Conservation (phyloP, 108 stramenopile genomes). For the Pelagomonas calceolata region DNA sequence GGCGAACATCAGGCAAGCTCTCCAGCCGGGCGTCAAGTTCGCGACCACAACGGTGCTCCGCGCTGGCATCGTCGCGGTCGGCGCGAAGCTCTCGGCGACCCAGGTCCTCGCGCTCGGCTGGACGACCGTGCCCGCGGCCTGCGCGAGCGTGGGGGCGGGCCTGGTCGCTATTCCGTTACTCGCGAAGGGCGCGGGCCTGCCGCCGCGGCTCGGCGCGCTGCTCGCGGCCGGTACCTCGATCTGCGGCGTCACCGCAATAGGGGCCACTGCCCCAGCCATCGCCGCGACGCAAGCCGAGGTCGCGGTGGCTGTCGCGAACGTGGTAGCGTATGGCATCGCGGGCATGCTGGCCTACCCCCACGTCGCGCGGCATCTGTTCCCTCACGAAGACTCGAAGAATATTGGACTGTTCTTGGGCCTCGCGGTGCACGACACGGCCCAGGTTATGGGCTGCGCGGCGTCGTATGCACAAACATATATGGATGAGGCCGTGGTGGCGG, state of each 20-base stretch:
- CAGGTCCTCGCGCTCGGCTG: constrained; percentile 39
- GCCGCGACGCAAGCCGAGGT: constrained; percentile 41
- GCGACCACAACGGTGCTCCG: constrained; percentile 47
- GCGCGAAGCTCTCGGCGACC: constrained; percentile 42
- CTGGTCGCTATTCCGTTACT: constrained; percentile 32
- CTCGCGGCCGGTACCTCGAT: constrained; percentile 48
- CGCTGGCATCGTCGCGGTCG: constrained; percentile 46
- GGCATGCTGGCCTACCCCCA: constrained; percentile 53
- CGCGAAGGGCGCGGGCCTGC: constrained; percentile 32
- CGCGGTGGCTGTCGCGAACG: constrained; percentile 51
- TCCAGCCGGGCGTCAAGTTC: constrained; percentile 40
- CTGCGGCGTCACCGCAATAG: constrained; percentile 57
- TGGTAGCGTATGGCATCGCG: constrained; percentile 47
- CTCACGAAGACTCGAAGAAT: constrained; percentile 24
- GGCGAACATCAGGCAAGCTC: not conserved
- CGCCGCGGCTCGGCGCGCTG: constrained; percentile 31
- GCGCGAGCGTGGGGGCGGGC: constrained; percentile 34
- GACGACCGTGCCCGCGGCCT: constrained; percentile 37
- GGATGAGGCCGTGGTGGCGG: constrained; percentile 40
- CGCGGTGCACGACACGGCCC: constrained; percentile 47
- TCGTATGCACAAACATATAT: constrained; percentile 38
- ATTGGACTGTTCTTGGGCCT: constrained; percentile 47
- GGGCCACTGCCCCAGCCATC: constrained; percentile 46
- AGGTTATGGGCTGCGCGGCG: constrained; percentile 48
- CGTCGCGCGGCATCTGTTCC: constrained; percentile 13